Evolutionary conservation across 805 yeast genomes (phyloP).

Genomic region (Jamesozyma spencerorum): DNA sequence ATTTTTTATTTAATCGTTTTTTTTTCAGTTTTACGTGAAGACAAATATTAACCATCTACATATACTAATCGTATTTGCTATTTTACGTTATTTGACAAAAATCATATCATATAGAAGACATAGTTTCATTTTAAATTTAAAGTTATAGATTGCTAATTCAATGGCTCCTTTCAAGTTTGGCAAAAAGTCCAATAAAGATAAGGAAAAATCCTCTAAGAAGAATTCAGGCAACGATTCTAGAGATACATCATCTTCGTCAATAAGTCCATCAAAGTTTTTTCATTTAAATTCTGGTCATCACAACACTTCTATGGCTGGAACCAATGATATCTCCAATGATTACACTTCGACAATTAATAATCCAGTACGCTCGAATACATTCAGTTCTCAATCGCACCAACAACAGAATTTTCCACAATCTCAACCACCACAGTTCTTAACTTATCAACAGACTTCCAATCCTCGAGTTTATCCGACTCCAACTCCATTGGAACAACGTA

Average conservation of each 20-base stretch:
- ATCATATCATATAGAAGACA: too few species aligned
- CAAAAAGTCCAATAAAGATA: constrained; percentile 36
- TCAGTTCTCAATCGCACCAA: constrained; percentile 5
- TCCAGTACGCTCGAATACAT: background rate
- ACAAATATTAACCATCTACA: too few species aligned
- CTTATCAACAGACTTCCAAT: constrained; percentile 4
- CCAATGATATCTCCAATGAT: background rate
- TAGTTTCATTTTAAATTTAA: too few species aligned
- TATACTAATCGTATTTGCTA: too few species aligned
- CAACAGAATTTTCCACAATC: constrained; percentile 3
- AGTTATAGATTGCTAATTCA: too few species aligned
- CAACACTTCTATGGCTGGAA: background rate
- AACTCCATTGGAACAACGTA: constrained; percentile 24
- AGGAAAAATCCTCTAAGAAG: constrained; percentile 18
- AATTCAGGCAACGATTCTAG: background rate
- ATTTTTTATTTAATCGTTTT: too few species aligned
- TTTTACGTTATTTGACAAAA: too few species aligned
- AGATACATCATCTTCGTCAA: too few species aligned
- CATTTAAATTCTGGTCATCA: constrained; percentile 1
- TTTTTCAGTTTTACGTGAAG: too few species aligned
- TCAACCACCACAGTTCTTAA: background rate
- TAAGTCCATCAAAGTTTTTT: constrained; percentile 9
- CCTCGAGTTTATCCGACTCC: constrained; percentile 17
- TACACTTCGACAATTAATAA: background rate
- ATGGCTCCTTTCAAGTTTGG: constrained; percentile 57